Conservation (phyloP, 176 grass and related monocot species). For the Bolboschoenus planiculmis region DNA sequence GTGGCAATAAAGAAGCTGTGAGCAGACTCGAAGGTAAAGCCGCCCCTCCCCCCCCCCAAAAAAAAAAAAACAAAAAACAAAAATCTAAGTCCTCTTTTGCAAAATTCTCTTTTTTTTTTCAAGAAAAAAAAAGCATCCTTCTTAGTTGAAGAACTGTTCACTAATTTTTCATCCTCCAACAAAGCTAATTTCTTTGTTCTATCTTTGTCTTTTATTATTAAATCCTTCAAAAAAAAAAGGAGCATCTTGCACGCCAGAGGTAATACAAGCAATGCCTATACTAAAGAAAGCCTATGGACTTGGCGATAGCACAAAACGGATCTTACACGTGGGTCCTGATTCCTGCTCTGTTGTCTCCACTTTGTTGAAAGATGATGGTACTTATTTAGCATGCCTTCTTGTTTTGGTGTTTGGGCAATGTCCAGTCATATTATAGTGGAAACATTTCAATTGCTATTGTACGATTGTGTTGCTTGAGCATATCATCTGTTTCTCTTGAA, state of each 20-base stretch:
- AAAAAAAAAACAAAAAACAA: no score
- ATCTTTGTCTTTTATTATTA: constrained; percentile 13
- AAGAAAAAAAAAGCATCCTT: not conserved
- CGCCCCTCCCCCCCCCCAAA: not conserved
- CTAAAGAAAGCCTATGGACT: constrained; percentile 77
- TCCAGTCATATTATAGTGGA: not conserved
- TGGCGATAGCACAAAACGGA: constrained; percentile 35
- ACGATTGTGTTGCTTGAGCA: not conserved
- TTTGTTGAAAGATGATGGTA: constrained; percentile 66
- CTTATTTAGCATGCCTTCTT: not conserved
- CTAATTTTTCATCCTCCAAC: not conserved
- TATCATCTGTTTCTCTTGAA: not conserved
- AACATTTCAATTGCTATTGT: not conserved
- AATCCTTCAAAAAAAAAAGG: constrained; percentile 32
- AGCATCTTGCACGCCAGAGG: constrained; percentile 78
- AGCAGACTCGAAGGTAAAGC: constrained; percentile 50
- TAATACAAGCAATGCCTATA: constrained; percentile 68
- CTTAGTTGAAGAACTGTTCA: not conserved
- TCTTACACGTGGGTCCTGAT: constrained; percentile 87
- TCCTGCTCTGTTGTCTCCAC: constrained; percentile 76
- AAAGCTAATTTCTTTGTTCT: not conserved
- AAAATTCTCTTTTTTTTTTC: not conserved
- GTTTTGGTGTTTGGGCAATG: not conserved
- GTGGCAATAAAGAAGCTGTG: constrained; percentile 47
- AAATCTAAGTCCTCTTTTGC: not conserved